These are phyloP conservation scores for Geranium brycei DNA, from an alignment of 345 rosid genomes.

Conservation along the genomic window DNA sequence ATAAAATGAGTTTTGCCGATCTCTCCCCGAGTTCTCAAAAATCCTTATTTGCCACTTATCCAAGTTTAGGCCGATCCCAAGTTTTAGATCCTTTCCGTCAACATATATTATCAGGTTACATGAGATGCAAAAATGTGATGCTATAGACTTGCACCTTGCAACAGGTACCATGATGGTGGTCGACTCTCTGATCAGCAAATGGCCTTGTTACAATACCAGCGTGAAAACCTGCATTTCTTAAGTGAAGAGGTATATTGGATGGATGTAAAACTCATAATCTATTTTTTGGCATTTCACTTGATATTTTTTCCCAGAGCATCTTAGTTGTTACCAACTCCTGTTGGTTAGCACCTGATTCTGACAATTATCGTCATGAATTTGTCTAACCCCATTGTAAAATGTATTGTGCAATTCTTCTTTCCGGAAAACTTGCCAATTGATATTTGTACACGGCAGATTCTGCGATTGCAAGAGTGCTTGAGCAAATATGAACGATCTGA, in stretches of 20 bases:
- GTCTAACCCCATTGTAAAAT: not conserved
- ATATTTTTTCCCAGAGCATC: not conserved
- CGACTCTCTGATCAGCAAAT: slow-evolving; percentile 94
- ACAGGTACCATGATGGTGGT: slow-evolving; percentile 61
- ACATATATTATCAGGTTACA: not conserved
- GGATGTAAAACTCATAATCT: not conserved
- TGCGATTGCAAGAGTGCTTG: slow-evolving; percentile 73
- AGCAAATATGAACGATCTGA: slow-evolving; percentile 79
- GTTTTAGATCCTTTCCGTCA: not conserved
- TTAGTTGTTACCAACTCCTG: not conserved
- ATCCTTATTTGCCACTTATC: too few relatives aligned
- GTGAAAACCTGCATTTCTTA: slow-evolving; percentile 89
- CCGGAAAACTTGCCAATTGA: slow-evolving; percentile 1
- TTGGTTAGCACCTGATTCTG: not conserved
- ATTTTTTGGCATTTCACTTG: not conserved
- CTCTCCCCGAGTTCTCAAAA: too few relatives aligned
- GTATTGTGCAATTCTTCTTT: not conserved
- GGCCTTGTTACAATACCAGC: slow-evolving; percentile 92
- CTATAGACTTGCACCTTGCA: slow-evolving; percentile 8
- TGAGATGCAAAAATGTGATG: not conserved
- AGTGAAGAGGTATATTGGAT: slow-evolving; percentile 64
- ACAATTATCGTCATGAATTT: too few relatives aligned
- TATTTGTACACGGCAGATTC: slow-evolving; percentile 39
- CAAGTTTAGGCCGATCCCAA: too few relatives aligned
- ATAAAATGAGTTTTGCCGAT: too few relatives aligned